phyloP scores from a whole-genome alignment of 129 eudicot genomes.

The Lactuca saligna region DNA sequence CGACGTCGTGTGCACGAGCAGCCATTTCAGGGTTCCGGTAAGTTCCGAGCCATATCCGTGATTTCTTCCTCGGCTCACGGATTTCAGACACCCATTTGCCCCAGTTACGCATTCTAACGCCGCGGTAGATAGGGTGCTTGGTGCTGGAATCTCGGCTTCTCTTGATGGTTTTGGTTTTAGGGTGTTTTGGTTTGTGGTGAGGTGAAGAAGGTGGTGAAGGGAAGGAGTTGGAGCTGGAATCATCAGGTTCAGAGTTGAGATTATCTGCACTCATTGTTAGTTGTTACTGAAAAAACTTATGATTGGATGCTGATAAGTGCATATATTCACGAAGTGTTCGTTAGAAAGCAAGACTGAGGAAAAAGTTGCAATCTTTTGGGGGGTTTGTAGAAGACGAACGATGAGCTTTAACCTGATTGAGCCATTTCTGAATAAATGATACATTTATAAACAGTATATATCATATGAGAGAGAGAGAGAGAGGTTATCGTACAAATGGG shows the following conservation, averaged over 20 bases:
- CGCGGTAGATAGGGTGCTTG: conserved; percentile 79
- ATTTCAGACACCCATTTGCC: conserved; percentile 98
- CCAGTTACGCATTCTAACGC: conserved; percentile 90
- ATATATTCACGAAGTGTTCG: background rate
- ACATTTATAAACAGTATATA: conserved; percentile 14
- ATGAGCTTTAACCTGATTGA: conserved; percentile 18
- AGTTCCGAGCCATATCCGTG: conserved; percentile 93
- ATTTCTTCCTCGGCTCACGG: conserved; percentile 86
- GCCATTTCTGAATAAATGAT: conserved; percentile 14
- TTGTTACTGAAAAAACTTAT: background rate
- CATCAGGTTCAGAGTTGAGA: conserved; percentile 38
- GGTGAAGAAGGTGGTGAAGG: conserved; percentile 35
- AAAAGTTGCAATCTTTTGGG: conserved; percentile 24
- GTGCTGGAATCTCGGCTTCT: conserved; percentile 39
- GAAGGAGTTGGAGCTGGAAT: conserved; percentile 37
- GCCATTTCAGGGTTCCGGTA: conserved; percentile 93
- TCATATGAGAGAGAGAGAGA: conserved; percentile 12
- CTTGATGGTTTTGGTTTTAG: conserved; percentile 31
- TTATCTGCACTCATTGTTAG: conserved; percentile 19
- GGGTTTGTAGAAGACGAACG: conserved; percentile 5
- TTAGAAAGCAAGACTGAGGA: conserved; percentile 20
- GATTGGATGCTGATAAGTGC: conserved; percentile 9
- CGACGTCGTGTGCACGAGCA: conserved; percentile 99
- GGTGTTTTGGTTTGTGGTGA: conserved; percentile 16
- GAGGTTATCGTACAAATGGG: conserved; percentile 32